phyloP scores from a whole-genome alignment of 2,329 filamentous ascomycete genomes.

The Neofusicoccum sp. region DNA sequence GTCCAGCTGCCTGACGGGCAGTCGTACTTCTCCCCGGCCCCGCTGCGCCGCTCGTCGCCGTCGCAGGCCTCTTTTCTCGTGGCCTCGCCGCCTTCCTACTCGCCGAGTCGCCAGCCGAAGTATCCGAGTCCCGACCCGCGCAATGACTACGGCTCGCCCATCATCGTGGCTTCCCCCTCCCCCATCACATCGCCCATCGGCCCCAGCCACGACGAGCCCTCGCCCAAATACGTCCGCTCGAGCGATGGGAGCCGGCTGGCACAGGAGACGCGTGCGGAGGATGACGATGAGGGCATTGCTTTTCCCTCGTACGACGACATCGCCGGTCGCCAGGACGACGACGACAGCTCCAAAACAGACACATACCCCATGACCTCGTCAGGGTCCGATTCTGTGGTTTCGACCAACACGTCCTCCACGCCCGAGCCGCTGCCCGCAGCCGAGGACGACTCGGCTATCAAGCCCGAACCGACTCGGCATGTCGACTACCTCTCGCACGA shows the following conservation, averaged over 20 bases:
- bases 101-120: constrained; percentile 31
- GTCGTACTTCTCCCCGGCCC: constrained; percentile 40
- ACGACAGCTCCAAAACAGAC: constrained; percentile 28
- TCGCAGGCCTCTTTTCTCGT: constrained; percentile 45
- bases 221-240: constrained; percentile 61
- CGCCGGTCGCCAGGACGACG: constrained; percentile 21
- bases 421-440: constrained; percentile 57
- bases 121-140: constrained; percentile 31
- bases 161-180: constrained; percentile 3
- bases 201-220: constrained; percentile 41
- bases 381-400: constrained; percentile 49
- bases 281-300: constrained; percentile 37
- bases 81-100: constrained; percentile 29
- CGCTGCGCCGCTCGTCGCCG: constrained; percentile 41
- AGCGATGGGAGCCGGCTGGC: constrained; percentile 61
- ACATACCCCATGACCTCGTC: constrained; percentile 53
- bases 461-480: constrained; percentile 74
- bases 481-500: constrained; percentile 95
- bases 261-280: constrained; percentile 51
- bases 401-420: constrained; percentile 48
- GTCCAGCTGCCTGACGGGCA: constrained; percentile 43
- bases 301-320: constrained; percentile 46
- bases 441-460: constrained; percentile 76
- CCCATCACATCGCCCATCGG: constrained; percentile 22
- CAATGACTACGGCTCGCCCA: constrained; percentile 26